phyloP scores from a whole-genome alignment of 179 eudicot genomes.

The Patellifolia procumbens region DNA sequence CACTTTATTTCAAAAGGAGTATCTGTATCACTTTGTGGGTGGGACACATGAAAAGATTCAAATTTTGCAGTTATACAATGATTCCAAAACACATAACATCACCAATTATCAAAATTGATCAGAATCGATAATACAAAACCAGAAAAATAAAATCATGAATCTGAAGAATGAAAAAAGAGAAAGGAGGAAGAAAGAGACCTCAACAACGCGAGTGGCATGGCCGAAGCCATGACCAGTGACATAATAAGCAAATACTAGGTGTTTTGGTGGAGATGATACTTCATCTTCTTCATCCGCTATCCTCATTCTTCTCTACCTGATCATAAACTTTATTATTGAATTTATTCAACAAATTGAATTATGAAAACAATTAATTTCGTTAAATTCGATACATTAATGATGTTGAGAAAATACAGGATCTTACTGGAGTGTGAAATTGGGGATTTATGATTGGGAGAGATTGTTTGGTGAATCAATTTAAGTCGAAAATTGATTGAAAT shows the following conservation, averaged over 20 bases:
- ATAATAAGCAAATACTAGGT: slow-evolving; percentile 84
- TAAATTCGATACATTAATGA: no score
- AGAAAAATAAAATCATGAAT: not conserved
- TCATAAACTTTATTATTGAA: no score
- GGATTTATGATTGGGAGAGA: not conserved
- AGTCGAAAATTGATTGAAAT: not conserved
- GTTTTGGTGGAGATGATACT: slow-evolving; percentile 44
- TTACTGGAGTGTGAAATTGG: not conserved
- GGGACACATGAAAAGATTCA: no score
- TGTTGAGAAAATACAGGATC: not conserved
- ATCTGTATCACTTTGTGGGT: no score
- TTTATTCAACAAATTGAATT: no score
- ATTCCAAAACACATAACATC: not conserved
- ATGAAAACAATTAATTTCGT: no score
- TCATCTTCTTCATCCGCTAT: slow-evolving; percentile 47
- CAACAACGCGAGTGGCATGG: slow-evolving; percentile 97
- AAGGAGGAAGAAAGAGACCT: slow-evolving; percentile 40
- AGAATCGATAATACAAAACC: not conserved
- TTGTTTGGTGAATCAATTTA: not conserved
- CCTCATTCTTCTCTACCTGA: slow-evolving; percentile 40
- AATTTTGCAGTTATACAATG: not conserved
- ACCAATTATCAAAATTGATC: not conserved
- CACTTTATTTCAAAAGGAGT: not conserved
- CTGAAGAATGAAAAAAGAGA: not conserved
- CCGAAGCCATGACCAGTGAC: slow-evolving; percentile 99